A percentile compares a stretch with the other conserved stretches of the same genome.
Conservation (phyloP, 2,329 filamentous ascomycete species). For the Pseudogymnoascus sp. region DNA sequence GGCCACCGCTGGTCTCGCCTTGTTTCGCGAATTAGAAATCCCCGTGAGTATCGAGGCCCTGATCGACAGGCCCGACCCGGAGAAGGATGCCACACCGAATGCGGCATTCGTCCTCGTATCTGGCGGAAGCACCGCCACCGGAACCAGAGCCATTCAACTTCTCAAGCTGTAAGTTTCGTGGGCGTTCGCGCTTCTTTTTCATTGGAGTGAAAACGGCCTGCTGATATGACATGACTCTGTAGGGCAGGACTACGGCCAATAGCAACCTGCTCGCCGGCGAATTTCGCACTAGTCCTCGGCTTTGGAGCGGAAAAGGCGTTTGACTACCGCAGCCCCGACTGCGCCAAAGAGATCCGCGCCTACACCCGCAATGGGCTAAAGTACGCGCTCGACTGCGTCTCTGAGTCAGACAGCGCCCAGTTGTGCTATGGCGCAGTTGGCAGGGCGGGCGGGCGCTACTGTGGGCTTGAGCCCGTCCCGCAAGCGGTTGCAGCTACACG, state of each 20-base stretch:
- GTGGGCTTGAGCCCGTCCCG: slow-evolving; percentile 30
- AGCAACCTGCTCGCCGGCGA: slow-evolving; percentile 37
- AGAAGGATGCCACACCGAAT: not conserved
- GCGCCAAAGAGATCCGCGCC: slow-evolving; percentile 23
- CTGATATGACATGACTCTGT: not conserved
- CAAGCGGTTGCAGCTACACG: not conserved
- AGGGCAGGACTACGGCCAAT: slow-evolving; percentile 21
- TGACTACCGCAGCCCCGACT: slow-evolving; percentile 32
- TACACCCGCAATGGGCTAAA: slow-evolving; percentile 33
- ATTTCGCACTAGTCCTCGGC: slow-evolving; percentile 31
- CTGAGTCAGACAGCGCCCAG: slow-evolving; percentile 28
- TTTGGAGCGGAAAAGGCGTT: slow-evolving; percentile 38
- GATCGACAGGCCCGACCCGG: not conserved
- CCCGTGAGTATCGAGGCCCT: slow-evolving; percentile 17
- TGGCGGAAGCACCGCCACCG: slow-evolving; percentile 38
- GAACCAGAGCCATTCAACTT: slow-evolving; percentile 39
- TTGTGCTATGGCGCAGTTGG: slow-evolving; percentile 35
- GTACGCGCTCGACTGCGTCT: slow-evolving; percentile 38
- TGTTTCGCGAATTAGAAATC: slow-evolving; percentile 18
- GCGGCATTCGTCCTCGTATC: slow-evolving; percentile 34
- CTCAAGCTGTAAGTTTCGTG: slow-evolving; percentile 27
- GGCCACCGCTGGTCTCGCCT: slow-evolving; percentile 17
- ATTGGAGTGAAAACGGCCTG: not conserved
- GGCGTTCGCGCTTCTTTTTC: not conserved
- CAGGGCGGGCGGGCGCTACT: slow-evolving; percentile 33